Base-by-base conservation (phyloP, 345 rosid genomes). In the Mercurialis annua region DNA sequence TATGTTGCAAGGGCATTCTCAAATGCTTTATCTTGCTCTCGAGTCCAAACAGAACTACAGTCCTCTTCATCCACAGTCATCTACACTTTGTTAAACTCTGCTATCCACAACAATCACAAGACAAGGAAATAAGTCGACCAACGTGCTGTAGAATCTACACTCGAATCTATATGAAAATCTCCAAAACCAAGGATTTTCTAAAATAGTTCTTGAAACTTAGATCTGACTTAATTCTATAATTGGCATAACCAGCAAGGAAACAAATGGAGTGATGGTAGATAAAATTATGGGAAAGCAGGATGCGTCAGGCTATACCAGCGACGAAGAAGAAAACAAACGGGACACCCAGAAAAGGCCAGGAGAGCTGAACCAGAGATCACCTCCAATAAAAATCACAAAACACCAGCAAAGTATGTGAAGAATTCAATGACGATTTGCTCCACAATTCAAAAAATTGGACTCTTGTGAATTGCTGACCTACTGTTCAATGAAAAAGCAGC, bases 11-110 rank as follows among this genome's bases (percentile, higher is more conserved):
- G 71, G 50, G 96, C 92, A 86, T 84, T 77, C 91, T 94, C 99
- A 69, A 94, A 94, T 18, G 91, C 90, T 77, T 84, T 85, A 71
- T 94, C 93, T 71, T 94, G 91, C 77, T 89, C 96, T 71, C 90
- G 84, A 62, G 81, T 85, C 99, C 99, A 94, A 57, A 43, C 54
- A 68, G 88, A 86, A 70, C 82, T 78, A 50, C 85, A 73, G 30
- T 80, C 80, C 34, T 76, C 84, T 84, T 87, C 95, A 70, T 86
- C 92, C 70, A 77, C 83, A 29, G 61, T 59, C 76, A 65, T 72
- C 71, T 58, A 77, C 64, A 68, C 67, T 64, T 26, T 61, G 62
- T 51, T 68, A 46, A 65, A 72, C 20, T 57, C 67, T 54, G 43
- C 73, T 26, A 59, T 14, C 68, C 60, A 47, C 49, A 60, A 23